Base-by-base conservation (phyloP, 2,329 filamentous ascomycete genomes). In the Botrytis medusae region DNA sequence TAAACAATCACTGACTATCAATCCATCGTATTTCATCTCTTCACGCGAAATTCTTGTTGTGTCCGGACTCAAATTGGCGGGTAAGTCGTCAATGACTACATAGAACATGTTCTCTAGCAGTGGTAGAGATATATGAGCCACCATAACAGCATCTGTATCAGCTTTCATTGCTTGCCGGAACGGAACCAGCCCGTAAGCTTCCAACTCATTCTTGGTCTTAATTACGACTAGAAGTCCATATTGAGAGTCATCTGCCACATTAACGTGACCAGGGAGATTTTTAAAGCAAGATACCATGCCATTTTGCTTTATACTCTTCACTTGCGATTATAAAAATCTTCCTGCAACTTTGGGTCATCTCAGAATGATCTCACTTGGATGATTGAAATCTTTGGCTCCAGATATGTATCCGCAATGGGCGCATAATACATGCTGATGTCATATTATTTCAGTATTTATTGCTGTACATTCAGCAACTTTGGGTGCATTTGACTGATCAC, bases 381-480 rank as follows among this genome's bases (percentile, higher is more conserved):
- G 3, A 84, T 82, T 2, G 82, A 83, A 68, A 85, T 85, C 61
- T 82, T 78, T 1, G 84, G 83, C 71, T 85, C 82, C 0, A 83
- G 84, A 72, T 84, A 84, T 51, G 84, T 80, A 73, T 85, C 83
- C 40, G 83, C 84, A 63, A 83, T 80, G 2, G 84, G 84, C 4
- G 81, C 83, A 76, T 84, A 85, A 73, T 85, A 84, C 82, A 84
- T 84, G 71, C 85, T 85, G 69, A 85, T 82, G 1, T 84, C 83
- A 64, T 83, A 82, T 37, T 80, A 78, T 22, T 75, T 78, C 67
- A 85, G 73, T 4, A 79, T 81, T 73, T 83, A 16, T 81, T 0
- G 83, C 83, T 2, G 84, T 85, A 51, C 80, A 80, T 46, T 77
- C 79, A 3, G 82, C 82, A 59, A 83, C 80, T 71, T 81, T 77